These are phyloP conservation scores for Neopestalotiopsis sp. DNA, from an alignment of 2,329 filamentous ascomycete genomes.

Conservation along the genomic window DNA sequence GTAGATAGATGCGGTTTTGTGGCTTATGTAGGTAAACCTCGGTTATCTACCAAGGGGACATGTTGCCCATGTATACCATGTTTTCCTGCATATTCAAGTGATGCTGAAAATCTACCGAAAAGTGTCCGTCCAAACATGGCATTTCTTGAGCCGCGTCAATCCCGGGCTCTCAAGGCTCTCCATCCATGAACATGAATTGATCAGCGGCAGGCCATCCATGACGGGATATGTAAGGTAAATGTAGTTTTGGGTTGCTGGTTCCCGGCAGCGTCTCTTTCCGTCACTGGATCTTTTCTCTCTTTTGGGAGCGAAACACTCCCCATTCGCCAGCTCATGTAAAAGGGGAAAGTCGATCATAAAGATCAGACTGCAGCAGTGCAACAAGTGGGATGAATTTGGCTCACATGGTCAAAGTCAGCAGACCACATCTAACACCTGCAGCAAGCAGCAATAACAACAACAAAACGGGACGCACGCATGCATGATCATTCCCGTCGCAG, in stretches of 20 bases:
- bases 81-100: not conserved
- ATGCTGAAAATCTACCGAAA: not conserved
- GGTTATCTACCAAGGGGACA: not conserved
- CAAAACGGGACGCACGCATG: not conserved
- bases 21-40: not conserved
- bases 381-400: not conserved
- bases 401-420: not conserved
- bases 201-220: not conserved
- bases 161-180: not conserved
- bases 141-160: not conserved
- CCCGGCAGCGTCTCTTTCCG: not conserved
- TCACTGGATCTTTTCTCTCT: not conserved
- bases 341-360: not conserved
- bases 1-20: not conserved
- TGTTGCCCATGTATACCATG: not conserved
- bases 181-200: not conserved
- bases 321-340: not conserved
- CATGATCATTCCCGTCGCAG: not conserved
- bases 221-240: not conserved
- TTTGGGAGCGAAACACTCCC: not conserved
- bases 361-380: not conserved
- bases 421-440: not conserved
- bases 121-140: not conserved
- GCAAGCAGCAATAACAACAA: not conserved
- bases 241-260: not conserved